Evolutionary conservation across 2,329 filamentous ascomycete genomes (phyloP).

Genomic region (Aureobasidium melanogenum): DNA sequence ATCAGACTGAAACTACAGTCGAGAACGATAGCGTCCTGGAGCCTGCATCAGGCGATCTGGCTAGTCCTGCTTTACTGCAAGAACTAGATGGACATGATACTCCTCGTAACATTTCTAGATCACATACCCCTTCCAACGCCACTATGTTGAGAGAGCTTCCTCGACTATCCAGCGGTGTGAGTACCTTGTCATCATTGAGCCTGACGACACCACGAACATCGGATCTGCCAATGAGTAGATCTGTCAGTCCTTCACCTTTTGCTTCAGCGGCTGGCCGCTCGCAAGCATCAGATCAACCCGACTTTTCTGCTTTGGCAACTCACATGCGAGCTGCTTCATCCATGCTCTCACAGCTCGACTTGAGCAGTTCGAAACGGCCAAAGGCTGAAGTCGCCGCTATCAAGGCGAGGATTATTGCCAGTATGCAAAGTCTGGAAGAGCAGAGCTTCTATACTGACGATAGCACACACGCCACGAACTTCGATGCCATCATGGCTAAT

Average conservation of each 20-base stretch:
- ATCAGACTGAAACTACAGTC: slow-evolving; percentile 31
- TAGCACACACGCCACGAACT: slow-evolving; percentile 57
- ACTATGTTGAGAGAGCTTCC: slow-evolving; percentile 31
- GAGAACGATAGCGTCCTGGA: slow-evolving; percentile 70
- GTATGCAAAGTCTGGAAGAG: slow-evolving; percentile 81
- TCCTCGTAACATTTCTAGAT: slow-evolving; percentile 15
- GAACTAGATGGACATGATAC: slow-evolving; percentile 43
- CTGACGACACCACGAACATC: slow-evolving; percentile 60
- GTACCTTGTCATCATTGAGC: slow-evolving; percentile 52
- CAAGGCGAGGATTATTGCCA: slow-evolving; percentile 77
- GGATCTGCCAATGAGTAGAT: slow-evolving; percentile 57
- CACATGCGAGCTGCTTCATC: slow-evolving; percentile 83
- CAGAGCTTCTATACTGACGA: slow-evolving; percentile 74
- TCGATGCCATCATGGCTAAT: slow-evolving; percentile 74
- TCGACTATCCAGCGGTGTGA: slow-evolving; percentile 53
- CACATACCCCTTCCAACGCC: slow-evolving; percentile 14
- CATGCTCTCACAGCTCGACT: slow-evolving; percentile 76
- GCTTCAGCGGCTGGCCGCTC: slow-evolving; percentile 50
- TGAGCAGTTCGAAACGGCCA: slow-evolving; percentile 70
- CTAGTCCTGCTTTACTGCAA: slow-evolving; percentile 61
- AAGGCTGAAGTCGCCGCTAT: slow-evolving; percentile 75
- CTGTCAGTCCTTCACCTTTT: slow-evolving; percentile 55
- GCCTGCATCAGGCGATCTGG: slow-evolving; percentile 68
- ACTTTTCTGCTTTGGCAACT: slow-evolving; percentile 73
- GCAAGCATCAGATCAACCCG: slow-evolving; percentile 59